These are phyloP conservation scores for Penicillium daleae DNA, from an alignment of 495 filamentous ascomycete genomes.

Conservation along the genomic window DNA sequence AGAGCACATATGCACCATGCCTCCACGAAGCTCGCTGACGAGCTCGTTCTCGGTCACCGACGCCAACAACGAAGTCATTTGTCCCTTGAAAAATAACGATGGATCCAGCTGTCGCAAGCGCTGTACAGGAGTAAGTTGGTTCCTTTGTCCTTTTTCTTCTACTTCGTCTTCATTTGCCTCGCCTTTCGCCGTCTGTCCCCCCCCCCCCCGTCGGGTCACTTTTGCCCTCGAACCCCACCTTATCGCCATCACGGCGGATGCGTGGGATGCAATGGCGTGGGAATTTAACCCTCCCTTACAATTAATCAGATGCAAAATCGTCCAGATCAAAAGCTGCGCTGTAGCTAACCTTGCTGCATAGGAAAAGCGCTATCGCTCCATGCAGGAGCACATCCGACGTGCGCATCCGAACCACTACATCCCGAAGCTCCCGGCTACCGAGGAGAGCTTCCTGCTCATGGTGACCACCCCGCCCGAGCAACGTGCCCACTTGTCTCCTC, in stretches of 20 bases:
- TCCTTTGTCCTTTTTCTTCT: slow-evolving; percentile 12
- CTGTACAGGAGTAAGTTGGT: slow-evolving; percentile 87
- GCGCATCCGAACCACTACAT: slow-evolving; percentile 98
- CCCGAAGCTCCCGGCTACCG: slow-evolving; percentile 96
- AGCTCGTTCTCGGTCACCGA: slow-evolving; percentile 92
- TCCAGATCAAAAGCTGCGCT: slow-evolving; percentile 6
- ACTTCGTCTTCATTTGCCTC: slow-evolving; percentile 22
- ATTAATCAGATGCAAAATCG: slow-evolving; percentile 3
- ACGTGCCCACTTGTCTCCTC: slow-evolving; percentile 62
- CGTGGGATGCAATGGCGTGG: neutral
- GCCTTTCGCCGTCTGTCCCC: slow-evolving; percentile 17
- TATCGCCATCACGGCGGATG: neutral
- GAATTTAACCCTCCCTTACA: neutral
- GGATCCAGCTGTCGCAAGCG: slow-evolving; percentile 96
- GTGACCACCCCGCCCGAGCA: slow-evolving; percentile 86
- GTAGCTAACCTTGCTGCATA: slow-evolving; percentile 47
- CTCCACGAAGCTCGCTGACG: slow-evolving; percentile 82
- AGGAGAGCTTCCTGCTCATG: slow-evolving; percentile 97
- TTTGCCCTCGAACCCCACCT: slow-evolving; percentile 1
- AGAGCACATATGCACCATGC: slow-evolving; percentile 67
- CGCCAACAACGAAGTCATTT: slow-evolving; percentile 93
- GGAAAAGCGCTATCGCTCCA: slow-evolving; percentile 98
- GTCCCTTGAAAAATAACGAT: slow-evolving; percentile 94
- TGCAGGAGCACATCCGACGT: slow-evolving; percentile 98
- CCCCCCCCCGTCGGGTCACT: neutral